A percentile compares a stretch with the other conserved stretches of the same genome.
Conservation (phyloP, 331 rosid species). For the Acacia pycnantha region DNA sequence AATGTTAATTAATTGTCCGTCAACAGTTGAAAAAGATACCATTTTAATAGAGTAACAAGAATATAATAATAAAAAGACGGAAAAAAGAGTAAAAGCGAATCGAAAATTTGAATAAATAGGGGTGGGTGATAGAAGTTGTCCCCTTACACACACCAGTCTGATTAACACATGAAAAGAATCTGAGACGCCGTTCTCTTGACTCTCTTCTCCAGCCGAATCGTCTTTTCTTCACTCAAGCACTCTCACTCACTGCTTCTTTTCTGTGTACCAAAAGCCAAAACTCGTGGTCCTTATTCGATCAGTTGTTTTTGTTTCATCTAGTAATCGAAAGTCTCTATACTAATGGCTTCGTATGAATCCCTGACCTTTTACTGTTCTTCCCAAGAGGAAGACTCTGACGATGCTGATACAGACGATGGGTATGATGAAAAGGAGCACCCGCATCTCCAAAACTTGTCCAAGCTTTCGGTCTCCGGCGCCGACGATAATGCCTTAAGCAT, state of each 20-base stretch:
- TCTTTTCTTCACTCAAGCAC: background rate
- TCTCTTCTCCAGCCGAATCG: background rate
- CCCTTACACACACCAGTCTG: constrained; percentile 19
- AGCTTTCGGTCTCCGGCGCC: constrained; percentile 54
- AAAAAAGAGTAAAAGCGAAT: background rate
- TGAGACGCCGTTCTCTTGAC: constrained; percentile 6
- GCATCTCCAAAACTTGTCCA: constrained; percentile 46
- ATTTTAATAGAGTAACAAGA: background rate
- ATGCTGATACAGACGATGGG: constrained; percentile 23
- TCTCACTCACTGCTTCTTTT: background rate
- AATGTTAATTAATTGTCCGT: background rate
- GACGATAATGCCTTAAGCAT: constrained; percentile 39
- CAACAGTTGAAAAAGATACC: background rate
- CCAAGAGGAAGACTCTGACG: constrained; percentile 46
- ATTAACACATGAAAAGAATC: constrained; percentile 35
- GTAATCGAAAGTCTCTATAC: background rate
- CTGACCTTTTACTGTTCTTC: constrained; percentile 43
- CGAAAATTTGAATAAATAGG: constrained; percentile 43
- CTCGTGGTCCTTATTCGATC: background rate
- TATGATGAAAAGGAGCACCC: constrained; percentile 29
- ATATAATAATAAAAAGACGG: background rate
- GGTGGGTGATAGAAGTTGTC: constrained; percentile 20
- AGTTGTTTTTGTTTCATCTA: background rate
- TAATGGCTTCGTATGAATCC: constrained; percentile 62
- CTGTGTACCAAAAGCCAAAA: background rate